Percentiles rank a stretch among this genome's conserved stretches.
These are phyloP conservation scores for Kurtzmaniella quercitrusa DNA, from an alignment of 1,139 yeast genomes.

Conservation along the genomic window DNA sequence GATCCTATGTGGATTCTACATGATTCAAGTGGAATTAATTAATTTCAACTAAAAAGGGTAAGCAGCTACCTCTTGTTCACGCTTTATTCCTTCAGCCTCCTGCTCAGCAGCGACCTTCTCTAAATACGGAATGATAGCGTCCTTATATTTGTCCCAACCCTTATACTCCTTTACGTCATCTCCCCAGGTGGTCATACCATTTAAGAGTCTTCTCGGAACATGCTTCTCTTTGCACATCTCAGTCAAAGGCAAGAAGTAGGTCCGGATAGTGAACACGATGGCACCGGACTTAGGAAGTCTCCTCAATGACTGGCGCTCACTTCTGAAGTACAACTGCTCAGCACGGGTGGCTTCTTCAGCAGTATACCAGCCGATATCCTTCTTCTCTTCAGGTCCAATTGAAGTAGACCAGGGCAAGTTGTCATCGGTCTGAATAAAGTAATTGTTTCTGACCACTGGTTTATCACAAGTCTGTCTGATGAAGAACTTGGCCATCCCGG, in stretches of 20 bases:
- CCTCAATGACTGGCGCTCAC: conserved; percentile 67
- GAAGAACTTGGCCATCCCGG: conserved; percentile 65
- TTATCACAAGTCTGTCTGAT: conserved; percentile 47
- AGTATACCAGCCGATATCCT: conserved; percentile 56
- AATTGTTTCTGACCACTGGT: conserved; percentile 63
- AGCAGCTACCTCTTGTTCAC: conserved; percentile 31
- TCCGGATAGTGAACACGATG: conserved; percentile 57
- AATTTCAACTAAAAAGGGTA: conserved; percentile 35
- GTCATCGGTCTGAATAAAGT: conserved; percentile 61
- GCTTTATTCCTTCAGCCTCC: conserved; percentile 34
- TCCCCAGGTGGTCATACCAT: conserved; percentile 57
- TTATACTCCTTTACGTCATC: conserved; percentile 56
- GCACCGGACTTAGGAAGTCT: conserved; percentile 62
- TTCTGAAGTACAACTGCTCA: conserved; percentile 48
- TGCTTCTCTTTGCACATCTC: conserved; percentile 55
- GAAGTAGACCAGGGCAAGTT: conserved; percentile 61
- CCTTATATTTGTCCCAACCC: conserved; percentile 52
- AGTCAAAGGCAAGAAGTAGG: conserved; percentile 54
- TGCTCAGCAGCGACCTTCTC: conserved; percentile 49
- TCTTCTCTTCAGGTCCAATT: conserved; percentile 52
- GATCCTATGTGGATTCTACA: too few species aligned
- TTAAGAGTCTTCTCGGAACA: conserved; percentile 53
- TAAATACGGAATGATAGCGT: conserved; percentile 51
- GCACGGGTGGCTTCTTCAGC: conserved; percentile 47
- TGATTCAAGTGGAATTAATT: too few species aligned